A percentile compares a stretch with the other conserved stretches of the same genome.
These are phyloP conservation scores for Coccomyxa sp. DNA, from an alignment of 139 green algal species.

Conservation along the genomic window DNA sequence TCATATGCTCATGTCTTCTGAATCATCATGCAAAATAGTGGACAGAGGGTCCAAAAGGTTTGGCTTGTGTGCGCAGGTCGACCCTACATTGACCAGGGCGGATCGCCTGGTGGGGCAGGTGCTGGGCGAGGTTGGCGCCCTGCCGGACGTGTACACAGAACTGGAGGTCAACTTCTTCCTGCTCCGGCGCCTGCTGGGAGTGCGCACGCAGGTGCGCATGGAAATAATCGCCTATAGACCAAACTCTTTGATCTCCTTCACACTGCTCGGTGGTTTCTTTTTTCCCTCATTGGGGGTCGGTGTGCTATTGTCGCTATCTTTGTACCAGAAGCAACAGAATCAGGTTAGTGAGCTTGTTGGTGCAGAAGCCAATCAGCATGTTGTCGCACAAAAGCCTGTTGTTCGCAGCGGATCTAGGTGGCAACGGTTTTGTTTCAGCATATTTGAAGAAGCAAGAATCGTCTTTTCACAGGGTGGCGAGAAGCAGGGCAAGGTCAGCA, in stretches of 20 bases:
- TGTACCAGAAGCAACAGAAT: too few species aligned
- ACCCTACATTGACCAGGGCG: constrained; percentile 95
- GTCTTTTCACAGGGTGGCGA: constrained; percentile 46
- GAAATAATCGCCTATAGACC: neutral
- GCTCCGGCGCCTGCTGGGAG: constrained; percentile 91
- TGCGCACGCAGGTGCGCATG: constrained; percentile 71
- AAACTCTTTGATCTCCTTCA: constrained; percentile 13
- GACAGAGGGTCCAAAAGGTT: neutral
- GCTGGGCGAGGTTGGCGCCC: constrained; percentile 86
- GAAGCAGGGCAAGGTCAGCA: constrained; percentile 94
- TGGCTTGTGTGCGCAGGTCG: constrained; percentile 48
- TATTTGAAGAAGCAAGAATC: too few species aligned
- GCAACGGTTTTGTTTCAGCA: too few species aligned
- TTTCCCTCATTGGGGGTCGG: neutral
- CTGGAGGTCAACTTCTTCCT: constrained; percentile 99
- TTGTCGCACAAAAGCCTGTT: too few species aligned
- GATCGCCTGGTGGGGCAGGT: constrained; percentile 97
- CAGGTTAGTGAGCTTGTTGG: too few species aligned
- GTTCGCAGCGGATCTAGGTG: too few species aligned
- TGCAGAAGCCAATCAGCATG: too few species aligned
- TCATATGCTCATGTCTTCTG: too few species aligned
- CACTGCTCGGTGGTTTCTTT: neutral
- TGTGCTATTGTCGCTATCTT: too few species aligned
- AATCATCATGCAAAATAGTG: neutral
- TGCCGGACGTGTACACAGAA: constrained; percentile 97